Evolutionary conservation across 2,329 filamentous ascomycete species (phyloP), one percentile per base, ranked within the genome.

Genomic region (Dothistroma pini): DNA sequence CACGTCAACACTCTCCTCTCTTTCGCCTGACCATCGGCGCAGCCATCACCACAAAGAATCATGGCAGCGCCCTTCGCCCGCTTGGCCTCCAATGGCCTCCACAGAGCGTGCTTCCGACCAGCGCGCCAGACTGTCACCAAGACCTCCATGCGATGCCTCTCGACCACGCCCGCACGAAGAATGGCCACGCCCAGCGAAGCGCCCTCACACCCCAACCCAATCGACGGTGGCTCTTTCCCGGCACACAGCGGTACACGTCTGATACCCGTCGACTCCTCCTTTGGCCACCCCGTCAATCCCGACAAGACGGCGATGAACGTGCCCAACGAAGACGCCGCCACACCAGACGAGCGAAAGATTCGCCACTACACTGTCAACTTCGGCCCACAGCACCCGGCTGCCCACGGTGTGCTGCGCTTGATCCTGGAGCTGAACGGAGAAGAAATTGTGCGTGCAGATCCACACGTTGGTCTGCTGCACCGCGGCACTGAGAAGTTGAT

Each of bases 351-450:
- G 78, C 89, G 93, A 78, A 97, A 97, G 84, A 89, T 99, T 76
- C 88, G 95, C 69, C 95, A 99, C 81, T 99, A 99, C 81, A 99
- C 95, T 7, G 93, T 99, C 82, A 99, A 99, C 84, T 99, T 99
- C 73, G 95, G 95, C 59, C 95, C 95, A 67, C 95, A 99, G 84
- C 95, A 99, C 83, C 95, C 95, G 44, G 95, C 95, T 68, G 96
- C 95, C 72, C 95, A 99, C 85, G 95, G 95, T 74, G 95, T 99
- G 86, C 81, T 99, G 79, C 91, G 95, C 58, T 80, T 99, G 80
- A 99, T 99, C 82, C 86, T 99, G 71, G 95, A 99, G 79, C 85
- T 99, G 75, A 97, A 91, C 79, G 95, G 95, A 76, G 95, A 99
- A 82, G 91, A 97, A 80, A 97, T 99, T 75, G 83, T 99, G 72